A percentile compares a stretch with the other conserved stretches of the same genome.
These are phyloP conservation scores for Amoebophrya sp. DNA, from an alignment of 169 alveolate genomes.

Conservation along the genomic window DNA sequence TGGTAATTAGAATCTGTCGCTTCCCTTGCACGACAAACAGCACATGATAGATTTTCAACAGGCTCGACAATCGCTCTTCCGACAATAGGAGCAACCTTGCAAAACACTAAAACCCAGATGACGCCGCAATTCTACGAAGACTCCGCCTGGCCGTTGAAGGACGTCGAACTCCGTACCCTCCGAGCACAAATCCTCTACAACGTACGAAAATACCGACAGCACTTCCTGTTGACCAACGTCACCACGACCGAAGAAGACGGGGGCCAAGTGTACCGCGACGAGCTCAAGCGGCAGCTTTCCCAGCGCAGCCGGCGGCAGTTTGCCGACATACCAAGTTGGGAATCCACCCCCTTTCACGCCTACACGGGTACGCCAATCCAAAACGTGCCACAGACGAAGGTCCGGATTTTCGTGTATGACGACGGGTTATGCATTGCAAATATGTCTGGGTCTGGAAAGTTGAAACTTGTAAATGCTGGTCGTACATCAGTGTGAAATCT, in stretches of 20 bases:
- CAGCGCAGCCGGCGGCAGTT: neutral
- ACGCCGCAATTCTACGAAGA: constrained; percentile 2
- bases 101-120: too few relatives aligned
- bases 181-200: neutral
- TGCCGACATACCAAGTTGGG: neutral
- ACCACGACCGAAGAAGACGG: neutral
- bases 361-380: neutral
- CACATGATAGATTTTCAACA: too few relatives aligned
- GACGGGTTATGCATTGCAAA: constrained; percentile 10
- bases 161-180: neutral
- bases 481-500: too few relatives aligned
- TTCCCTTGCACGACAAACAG: too few relatives aligned
- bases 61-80: too few relatives aligned
- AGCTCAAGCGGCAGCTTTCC: neutral
- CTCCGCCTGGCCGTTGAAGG: constrained; percentile 17
- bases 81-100: too few relatives aligned
- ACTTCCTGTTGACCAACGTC: neutral
- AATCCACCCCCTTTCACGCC: neutral
- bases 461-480: too few relatives aligned
- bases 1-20: too few relatives aligned
- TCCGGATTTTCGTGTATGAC: constrained; percentile 12
- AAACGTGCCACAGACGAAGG: neutral
- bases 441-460: too few relatives aligned
- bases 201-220: neutral
- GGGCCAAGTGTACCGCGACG: constrained; percentile 10